These are phyloP conservation scores for Colletotrichum lentis DNA, from an alignment of 2,329 filamentous ascomycete genomes.

Conservation along the genomic window DNA sequence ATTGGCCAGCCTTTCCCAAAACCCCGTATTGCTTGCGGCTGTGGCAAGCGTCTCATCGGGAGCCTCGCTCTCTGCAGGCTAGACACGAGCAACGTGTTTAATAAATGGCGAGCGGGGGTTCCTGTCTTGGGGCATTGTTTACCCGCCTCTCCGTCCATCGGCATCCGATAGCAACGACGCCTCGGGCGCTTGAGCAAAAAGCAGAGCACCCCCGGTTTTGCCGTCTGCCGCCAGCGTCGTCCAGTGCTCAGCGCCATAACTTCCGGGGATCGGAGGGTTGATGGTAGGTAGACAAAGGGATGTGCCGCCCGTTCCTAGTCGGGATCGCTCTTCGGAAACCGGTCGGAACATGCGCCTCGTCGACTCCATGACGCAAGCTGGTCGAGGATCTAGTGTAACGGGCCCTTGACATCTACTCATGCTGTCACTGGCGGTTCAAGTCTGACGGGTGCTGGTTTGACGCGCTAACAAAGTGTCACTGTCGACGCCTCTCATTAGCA, in stretches of 20 bases:
- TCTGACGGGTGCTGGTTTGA: conserved; percentile 4
- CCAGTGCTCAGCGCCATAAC: conserved; percentile 18
- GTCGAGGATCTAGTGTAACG: not conserved
- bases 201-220: conserved; percentile 16
- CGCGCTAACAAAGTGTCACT: not conserved
- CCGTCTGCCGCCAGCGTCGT: conserved; percentile 28
- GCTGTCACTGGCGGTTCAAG: not conserved
- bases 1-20: conserved; percentile 26
- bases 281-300: conserved; percentile 16
- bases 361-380: conserved; percentile 25
- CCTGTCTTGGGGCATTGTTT: not conserved
- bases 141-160: conserved; percentile 1
- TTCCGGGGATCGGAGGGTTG: conserved; percentile 34
- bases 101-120: conserved; percentile 3
- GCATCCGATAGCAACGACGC: conserved; percentile 26
- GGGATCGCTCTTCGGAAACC: conserved; percentile 4
- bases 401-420: not conserved
- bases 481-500: conserved; percentile 14
- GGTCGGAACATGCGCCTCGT: conserved; percentile 12
- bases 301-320: conserved; percentile 2
- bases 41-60: conserved; percentile 12
- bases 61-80: conserved; percentile 13
- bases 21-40: conserved; percentile 23
- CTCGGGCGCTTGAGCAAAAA: conserved; percentile 35
- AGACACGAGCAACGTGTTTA: conserved; percentile 2